Evolutionary conservation across 2,329 filamentous ascomycete genomes (phyloP), one percentile per base, ranked within the genome.

Genomic region (Gaeumannomyces tritici): DNA sequence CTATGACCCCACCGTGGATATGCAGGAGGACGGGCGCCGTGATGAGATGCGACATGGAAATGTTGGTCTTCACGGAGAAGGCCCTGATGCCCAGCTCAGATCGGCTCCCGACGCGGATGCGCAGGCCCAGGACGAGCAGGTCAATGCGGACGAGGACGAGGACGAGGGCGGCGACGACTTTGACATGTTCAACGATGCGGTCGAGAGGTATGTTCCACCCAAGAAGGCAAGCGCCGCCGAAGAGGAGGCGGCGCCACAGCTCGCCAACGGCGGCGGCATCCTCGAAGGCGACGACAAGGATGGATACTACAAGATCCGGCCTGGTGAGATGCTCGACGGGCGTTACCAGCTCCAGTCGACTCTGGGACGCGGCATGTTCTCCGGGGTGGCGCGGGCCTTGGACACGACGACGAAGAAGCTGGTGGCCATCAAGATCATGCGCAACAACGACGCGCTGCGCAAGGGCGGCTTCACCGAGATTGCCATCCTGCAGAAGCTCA

Each of bases 381-480:
- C 95, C 0, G 92, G 91, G 11, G 95, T 99, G n/a, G 91, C 95
- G 61, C 87, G 91, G 66, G 95, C 95, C 27, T 83, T 85, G 65
- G 93, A 97, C 74, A 83, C 88, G 27, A 86, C 85, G 59, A 90
- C 83, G 63, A 88, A 87, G 70, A 84, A 85, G 68, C 74, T 89
- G n/a, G 93, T 98, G 35, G 95, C 95, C 28, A 90, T 99, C 81
- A 99, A 99, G 77, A 95, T 99, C 69, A 96, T 98, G 75, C 90
- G 95, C 66, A 96, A 96, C 74, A 98, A 99, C 70, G 93, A 96
- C 71, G 90, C 91, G 15, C 89, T 97, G 73, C 84, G 87, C 67
- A 97, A 96, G 74, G 93, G 92, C 57, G 95, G 93, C 26, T 87
- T 92, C 74, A 97, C 95, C 63, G 95, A 99, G 73, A 96, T 98